These are phyloP conservation scores for Jimgerdemannia lactiflua DNA, from an alignment of 192 early-diverging fungal species.

Conservation along the genomic window DNA sequence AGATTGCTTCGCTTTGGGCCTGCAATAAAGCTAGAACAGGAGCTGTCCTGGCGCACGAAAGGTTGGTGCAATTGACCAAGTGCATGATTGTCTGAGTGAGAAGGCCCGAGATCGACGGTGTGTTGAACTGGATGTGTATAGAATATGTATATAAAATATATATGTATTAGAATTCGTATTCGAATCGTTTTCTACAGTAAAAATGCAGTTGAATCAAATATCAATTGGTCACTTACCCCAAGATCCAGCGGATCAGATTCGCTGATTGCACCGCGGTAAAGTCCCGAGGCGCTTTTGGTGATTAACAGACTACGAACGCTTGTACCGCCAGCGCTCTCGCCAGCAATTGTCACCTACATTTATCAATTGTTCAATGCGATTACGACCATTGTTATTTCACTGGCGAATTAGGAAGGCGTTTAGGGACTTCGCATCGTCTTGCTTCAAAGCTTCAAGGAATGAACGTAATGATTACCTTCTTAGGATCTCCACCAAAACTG, in stretches of 20 bases:
- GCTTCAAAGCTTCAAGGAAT: too few species aligned
- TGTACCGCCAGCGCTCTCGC: conserved; percentile 26
- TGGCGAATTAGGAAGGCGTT: too few species aligned
- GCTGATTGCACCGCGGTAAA: conserved; percentile 33
- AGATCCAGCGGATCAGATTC: conserved; percentile 18
- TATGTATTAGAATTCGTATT: background rate
- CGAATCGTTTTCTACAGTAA: background rate
- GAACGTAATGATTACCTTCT: background rate
- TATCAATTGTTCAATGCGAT: too few species aligned
- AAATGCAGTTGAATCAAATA: background rate
- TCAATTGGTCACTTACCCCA: background rate
- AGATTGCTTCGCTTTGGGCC: conserved; percentile 19
- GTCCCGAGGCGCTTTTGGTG: conserved; percentile 19
- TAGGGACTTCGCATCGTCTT: too few species aligned
- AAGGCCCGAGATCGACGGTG: background rate
- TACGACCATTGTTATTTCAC: too few species aligned
- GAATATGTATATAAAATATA: too few species aligned
- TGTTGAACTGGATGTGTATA: conserved; percentile 7
- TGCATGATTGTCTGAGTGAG: conserved; percentile 15
- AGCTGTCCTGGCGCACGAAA: conserved; percentile 15
- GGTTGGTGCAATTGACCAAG: conserved; percentile 4
- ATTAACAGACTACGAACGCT: conserved; percentile 31
- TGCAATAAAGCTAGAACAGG: conserved; percentile 11
- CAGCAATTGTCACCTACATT: conserved; percentile 26
- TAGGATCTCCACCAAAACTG: conserved; percentile 56